Base-by-base conservation (phyloP, 257 asterid species). In the Solanum pimpinellifolium region DNA sequence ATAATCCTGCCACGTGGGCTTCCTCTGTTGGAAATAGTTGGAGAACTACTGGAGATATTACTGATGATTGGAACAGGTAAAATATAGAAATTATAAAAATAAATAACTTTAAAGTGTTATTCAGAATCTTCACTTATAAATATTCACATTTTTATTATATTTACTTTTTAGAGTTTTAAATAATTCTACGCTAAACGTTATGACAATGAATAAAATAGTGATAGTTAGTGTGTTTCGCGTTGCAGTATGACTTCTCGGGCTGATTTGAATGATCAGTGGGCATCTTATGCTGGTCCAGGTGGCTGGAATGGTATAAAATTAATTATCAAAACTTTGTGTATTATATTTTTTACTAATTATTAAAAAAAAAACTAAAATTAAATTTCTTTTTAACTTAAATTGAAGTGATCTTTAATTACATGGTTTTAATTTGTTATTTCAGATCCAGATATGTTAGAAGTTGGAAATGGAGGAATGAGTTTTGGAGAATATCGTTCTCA, bases 361-460 rank as follows among this genome's bases (percentile, higher is more conserved):
- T 33, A 0, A 0, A 3, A 33, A 25, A 27, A 23, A 56, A 42
- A 5, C 15, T 8, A 8, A 20, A 59, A 39, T 65, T 33, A 20
- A 9, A 83, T 37, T 60, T 16, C 47, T 69, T 29, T 7, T 31
- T 27, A 21, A 59, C 35, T 78, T 72, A 41, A 6, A 18, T 35
- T 23, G 75, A 78, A 76, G 80, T 83, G 21, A 23, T 39, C 46
- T 66, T 29, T 23, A 4, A 12, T 62, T 52, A 31, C 69, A 81
- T 80, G 68, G 69, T 49, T 27, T 68, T 62, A 46, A 27, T 60
- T 85, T 88, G 52, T 75, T 73, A 59, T 49, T 81, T 49, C 88
- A 96, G 99, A 97, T 92, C 99, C 99, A 18, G 99, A 97, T 87
- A 97, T 97, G 99, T 87, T 97, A 92, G 99, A 97, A 90, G 98